These are phyloP conservation scores for Suhomyces bribrorum DNA, from an alignment of 1,139 yeast species.

Conservation along the genomic window DNA sequence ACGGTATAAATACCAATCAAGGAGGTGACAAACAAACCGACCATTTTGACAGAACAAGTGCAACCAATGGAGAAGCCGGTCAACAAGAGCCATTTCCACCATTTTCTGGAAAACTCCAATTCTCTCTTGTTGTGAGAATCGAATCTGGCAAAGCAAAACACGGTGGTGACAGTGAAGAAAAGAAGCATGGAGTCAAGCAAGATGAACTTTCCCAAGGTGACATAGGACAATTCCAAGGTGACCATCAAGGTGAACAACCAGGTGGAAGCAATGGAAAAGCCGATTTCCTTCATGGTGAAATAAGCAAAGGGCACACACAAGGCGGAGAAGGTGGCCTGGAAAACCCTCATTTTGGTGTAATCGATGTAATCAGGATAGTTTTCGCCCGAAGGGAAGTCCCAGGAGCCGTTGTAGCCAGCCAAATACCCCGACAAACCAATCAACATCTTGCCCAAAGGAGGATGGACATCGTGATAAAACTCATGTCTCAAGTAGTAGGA, in stretches of 20 bases:
- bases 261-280: conserved; percentile 75
- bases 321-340: conserved; percentile 89
- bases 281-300: conserved; percentile 83
- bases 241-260: conserved; percentile 92
- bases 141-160: conserved; percentile 75
- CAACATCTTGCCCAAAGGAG: conserved; percentile 96
- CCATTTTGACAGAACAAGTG: conserved; percentile 84
- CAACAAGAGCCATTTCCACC: conserved; percentile 92
- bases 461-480: conserved; percentile 97
- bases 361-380: conserved; percentile 83
- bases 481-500: conserved; percentile 90
- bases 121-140: conserved; percentile 66
- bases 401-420: conserved; percentile 94
- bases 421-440: conserved; percentile 92
- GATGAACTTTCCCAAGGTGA: conserved; percentile 89
- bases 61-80: conserved; percentile 79
- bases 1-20: conserved; percentile 76
- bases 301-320: conserved; percentile 92
- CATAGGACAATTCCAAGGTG: conserved; percentile 78
- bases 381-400: conserved; percentile 90
- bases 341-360: conserved; percentile 88
- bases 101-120: conserved; percentile 63
- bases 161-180: conserved; percentile 85
- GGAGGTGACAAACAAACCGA: conserved; percentile 74
- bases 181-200: conserved; percentile 94